Evolutionary conservation across 2,329 filamentous ascomycete species (phyloP).

Genomic region (Trichoderma afroharzianum): DNA sequence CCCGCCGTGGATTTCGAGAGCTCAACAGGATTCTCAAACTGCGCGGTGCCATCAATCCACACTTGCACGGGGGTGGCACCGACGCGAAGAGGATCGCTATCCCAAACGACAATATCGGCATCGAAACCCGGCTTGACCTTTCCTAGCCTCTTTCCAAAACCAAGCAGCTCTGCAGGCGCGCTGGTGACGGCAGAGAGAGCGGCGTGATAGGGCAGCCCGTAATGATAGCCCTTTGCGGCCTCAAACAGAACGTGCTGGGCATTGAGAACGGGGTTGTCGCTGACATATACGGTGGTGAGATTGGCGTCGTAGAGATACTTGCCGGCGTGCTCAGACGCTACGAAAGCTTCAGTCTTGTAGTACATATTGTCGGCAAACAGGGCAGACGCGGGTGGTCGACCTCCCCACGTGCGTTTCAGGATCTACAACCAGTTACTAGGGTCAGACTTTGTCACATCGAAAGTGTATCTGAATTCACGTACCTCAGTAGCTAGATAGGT

Average conservation of each 20-base stretch:
- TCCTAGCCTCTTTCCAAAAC: constrained; percentile 54
- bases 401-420: constrained; percentile 54
- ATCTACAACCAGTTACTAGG: constrained; percentile 34
- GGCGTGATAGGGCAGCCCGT: constrained; percentile 58
- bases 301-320: constrained; percentile 63
- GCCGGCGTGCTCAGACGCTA: constrained; percentile 62
- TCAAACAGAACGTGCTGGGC: constrained; percentile 67
- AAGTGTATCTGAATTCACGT: constrained; percentile 14
- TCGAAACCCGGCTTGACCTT: constrained; percentile 61
- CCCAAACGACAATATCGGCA: constrained; percentile 60
- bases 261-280: constrained; percentile 66
- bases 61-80: constrained; percentile 59
- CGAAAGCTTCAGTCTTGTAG: constrained; percentile 66
- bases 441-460: not conserved
- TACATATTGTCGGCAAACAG: constrained; percentile 70
- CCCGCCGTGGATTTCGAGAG: constrained; percentile 46
- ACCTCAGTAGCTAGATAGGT: constrained; percentile 64
- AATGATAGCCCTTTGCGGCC: constrained; percentile 57
- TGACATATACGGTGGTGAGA: constrained; percentile 65
- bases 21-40: constrained; percentile 50
- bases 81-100: constrained; percentile 58
- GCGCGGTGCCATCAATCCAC: constrained; percentile 60
- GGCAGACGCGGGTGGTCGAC: constrained; percentile 52
- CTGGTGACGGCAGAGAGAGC: constrained; percentile 57
- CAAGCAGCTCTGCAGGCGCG: constrained; percentile 55